These are phyloP conservation scores for Pyrenochaeta sp. DNA, from an alignment of 2,329 filamentous ascomycete genomes.

Conservation along the genomic window DNA sequence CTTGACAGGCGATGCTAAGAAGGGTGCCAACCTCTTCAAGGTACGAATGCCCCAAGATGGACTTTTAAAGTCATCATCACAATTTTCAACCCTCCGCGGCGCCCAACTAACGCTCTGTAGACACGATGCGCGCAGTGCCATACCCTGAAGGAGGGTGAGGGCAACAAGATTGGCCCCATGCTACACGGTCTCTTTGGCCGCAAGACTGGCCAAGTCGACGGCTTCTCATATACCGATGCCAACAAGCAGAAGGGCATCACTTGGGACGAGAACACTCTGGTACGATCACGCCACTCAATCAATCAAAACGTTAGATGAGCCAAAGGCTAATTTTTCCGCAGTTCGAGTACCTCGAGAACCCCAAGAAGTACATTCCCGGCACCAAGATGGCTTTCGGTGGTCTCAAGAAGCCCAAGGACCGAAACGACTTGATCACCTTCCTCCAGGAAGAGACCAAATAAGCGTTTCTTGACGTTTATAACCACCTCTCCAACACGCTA, in stretches of 20 bases:
- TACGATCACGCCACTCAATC: slow-evolving; percentile 54
- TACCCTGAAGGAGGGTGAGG: slow-evolving; percentile 87
- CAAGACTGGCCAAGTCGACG: slow-evolving; percentile 88
- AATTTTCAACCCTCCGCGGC: slow-evolving; percentile 6
- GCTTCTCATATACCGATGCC: slow-evolving; percentile 98
- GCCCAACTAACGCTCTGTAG: slow-evolving; percentile 49
- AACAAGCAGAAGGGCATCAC: slow-evolving; percentile 96
- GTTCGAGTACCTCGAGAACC: slow-evolving; percentile 99
- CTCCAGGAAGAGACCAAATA: slow-evolving; percentile 76
- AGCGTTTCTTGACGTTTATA: slow-evolving; percentile 47
- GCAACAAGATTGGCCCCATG: slow-evolving; percentile 98
- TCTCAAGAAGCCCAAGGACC: slow-evolving; percentile 99
- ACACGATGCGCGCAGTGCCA: slow-evolving; percentile 99
- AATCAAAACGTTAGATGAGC: neutral
- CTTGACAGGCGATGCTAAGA: slow-evolving; percentile 82
- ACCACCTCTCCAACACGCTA: slow-evolving; percentile 30
- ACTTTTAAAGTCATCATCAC: slow-evolving; percentile 5
- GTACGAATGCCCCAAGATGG: slow-evolving; percentile 44
- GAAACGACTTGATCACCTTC: slow-evolving; percentile 96
- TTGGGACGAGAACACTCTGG: slow-evolving; percentile 87
- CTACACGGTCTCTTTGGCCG: slow-evolving; percentile 98
- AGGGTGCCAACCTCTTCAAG: slow-evolving; percentile 99
- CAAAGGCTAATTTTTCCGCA: slow-evolving; percentile 48
- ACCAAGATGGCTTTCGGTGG: slow-evolving; percentile 99
- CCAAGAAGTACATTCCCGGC: slow-evolving; percentile 99